These are phyloP conservation scores for Sclerotinia trifoliorum DNA, from an alignment of 2,329 filamentous ascomycete genomes.

Conservation along the genomic window DNA sequence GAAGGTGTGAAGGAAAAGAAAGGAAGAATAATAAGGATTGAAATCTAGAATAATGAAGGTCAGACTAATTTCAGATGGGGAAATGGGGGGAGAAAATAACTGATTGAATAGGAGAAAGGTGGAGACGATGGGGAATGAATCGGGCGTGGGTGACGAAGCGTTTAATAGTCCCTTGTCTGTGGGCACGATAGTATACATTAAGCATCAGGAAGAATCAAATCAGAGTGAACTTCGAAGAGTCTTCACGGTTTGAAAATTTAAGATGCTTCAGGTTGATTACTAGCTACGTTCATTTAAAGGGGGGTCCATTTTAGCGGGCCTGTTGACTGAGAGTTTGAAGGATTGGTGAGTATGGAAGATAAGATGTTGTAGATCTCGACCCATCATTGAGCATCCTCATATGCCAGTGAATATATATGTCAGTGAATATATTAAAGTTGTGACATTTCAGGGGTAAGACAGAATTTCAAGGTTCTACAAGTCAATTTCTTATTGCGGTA, in stretches of 20 bases:
- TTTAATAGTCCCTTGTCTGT: slow-evolving; percentile 3
- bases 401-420: neutral
- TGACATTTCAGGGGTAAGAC: neutral
- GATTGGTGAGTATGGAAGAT: neutral
- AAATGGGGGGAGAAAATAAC: neutral
- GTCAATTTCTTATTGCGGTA: neutral
- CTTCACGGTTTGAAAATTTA: neutral
- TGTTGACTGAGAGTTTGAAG: neutral
- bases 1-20: neutral
- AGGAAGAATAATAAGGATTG: neutral
- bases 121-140: slow-evolving; percentile 13
- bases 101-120: slow-evolving; percentile 18
- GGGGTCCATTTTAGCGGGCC: neutral
- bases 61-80: neutral
- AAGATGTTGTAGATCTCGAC: neutral
- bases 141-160: slow-evolving; percentile 9
- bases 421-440: neutral
- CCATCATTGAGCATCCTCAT: neutral
- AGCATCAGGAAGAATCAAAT: neutral
- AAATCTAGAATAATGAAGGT: neutral
- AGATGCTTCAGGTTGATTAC: slow-evolving; percentile 6
- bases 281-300: neutral
- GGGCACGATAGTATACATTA: neutral
- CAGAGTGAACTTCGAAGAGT: neutral
- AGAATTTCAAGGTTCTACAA: neutral